Conservation (phyloP, 2,329 filamentous ascomycete species). For the Talaromyces sp. region DNA sequence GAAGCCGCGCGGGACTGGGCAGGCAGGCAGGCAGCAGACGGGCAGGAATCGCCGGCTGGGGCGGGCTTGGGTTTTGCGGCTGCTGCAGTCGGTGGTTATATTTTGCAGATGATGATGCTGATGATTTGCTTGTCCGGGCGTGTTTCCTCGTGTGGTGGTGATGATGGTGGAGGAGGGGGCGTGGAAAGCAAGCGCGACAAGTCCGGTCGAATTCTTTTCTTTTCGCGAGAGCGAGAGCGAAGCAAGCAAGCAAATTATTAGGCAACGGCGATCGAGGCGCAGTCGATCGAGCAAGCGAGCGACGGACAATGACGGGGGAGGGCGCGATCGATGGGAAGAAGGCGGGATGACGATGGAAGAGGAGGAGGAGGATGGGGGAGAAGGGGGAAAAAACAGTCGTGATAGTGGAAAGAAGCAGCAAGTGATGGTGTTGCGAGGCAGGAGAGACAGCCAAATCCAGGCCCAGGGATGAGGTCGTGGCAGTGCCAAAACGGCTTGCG, state of each 20-base stretch:
- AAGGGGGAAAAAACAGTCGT: constrained; percentile 15
- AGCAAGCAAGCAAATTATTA: not conserved
- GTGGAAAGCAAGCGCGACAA: not conserved
- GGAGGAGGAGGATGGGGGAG: constrained; percentile 16
- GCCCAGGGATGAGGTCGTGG: not conserved
- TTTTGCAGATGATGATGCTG: no score
- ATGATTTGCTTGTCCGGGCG: no score
- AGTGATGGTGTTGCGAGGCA: not conserved
- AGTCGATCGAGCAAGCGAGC: not conserved
- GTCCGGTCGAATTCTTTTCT: not conserved
- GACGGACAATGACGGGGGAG: constrained; percentile 3
- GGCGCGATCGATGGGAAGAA: constrained; percentile 3
- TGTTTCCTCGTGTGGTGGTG: not conserved
- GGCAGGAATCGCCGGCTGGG: constrained; percentile 20
- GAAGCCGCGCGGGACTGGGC: not conserved
- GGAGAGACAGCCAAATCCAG: not conserved
- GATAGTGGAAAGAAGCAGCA: constrained; percentile 3
- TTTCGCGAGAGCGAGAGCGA: no score
- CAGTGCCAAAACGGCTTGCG: not conserved
- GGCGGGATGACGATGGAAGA: constrained; percentile 12
- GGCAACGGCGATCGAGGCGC: not conserved
- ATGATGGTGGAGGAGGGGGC: not conserved
- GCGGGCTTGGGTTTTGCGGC: not conserved
- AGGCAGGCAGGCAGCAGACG: constrained; percentile 22
- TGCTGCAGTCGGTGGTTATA: not conserved